Evolutionary conservation across 23 red algal species (phyloP).

Genomic region (Gracilaria domingensis): DNA sequence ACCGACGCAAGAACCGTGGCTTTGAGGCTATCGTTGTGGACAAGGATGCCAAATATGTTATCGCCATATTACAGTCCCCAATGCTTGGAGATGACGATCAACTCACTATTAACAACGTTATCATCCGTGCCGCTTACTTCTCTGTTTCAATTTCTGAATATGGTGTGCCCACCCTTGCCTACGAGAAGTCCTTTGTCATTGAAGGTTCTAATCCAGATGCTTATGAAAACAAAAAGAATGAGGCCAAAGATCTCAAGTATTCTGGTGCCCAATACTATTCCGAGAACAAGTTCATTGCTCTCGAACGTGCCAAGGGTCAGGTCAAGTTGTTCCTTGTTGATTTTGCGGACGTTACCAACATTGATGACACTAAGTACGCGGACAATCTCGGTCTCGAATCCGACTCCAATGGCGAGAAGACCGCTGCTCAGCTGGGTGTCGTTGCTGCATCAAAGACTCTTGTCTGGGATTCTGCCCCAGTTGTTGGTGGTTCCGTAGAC

Average conservation of each 20-base stretch:
- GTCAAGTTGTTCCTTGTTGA: slow-evolving; percentile 73
- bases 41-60: slow-evolving; percentile 39
- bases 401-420: slow-evolving; percentile 42
- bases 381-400: slow-evolving; percentile 59
- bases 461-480: slow-evolving; percentile 52
- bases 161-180: slow-evolving; percentile 20
- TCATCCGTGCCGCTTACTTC: slow-evolving; percentile 67
- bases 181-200: slow-evolving; percentile 54
- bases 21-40: slow-evolving; percentile 75
- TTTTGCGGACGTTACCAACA: slow-evolving; percentile 46
- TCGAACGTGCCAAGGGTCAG: slow-evolving; percentile 71
- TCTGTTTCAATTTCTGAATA: slow-evolving; percentile 10
- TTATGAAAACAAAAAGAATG: slow-evolving; percentile 41
- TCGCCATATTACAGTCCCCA: slow-evolving; percentile 68
- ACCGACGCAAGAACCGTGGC: slow-evolving; percentile 71
- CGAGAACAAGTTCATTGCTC: slow-evolving; percentile 51
- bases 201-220: slow-evolving; percentile 43
- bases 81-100: slow-evolving; percentile 41
- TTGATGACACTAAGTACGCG: slow-evolving; percentile 60
- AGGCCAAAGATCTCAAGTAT: slow-evolving; percentile 44
- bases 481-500: slow-evolving; percentile 55
- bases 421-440: slow-evolving; percentile 45
- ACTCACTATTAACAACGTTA: slow-evolving; percentile 34
- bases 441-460: slow-evolving; percentile 41
- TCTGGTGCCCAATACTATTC: slow-evolving; percentile 46